Evolutionary conservation across 345 rosid genomes (phyloP).

Genomic region (Orychophragmus violaceus): DNA sequence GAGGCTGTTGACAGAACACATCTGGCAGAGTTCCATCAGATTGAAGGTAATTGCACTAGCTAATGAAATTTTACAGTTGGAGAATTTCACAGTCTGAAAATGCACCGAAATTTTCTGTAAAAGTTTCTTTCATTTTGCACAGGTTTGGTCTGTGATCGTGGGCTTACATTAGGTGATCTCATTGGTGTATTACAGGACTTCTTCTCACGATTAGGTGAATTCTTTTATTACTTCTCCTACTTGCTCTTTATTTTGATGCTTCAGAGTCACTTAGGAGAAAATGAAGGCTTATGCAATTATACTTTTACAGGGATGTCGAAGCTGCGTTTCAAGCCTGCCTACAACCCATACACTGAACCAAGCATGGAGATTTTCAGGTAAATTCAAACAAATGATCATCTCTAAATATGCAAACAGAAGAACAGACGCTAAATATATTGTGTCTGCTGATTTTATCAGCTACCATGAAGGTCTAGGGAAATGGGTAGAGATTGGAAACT

Average conservation of each 20-base stretch:
- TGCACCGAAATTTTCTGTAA: not conserved
- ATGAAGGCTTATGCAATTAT: not conserved
- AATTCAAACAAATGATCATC: not conserved
- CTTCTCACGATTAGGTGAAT: constrained; percentile 84
- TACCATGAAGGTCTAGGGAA: constrained; percentile 79
- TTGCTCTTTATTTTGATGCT: not conserved
- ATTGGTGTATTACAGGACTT: constrained; percentile 83
- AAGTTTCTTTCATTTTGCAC: constrained; percentile 27
- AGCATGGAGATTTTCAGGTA: constrained; percentile 98
- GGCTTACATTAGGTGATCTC: constrained; percentile 88
- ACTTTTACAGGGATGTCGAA: constrained; percentile 70
- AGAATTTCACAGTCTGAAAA: not conserved
- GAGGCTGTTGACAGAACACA: constrained; percentile 97
- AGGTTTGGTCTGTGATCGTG: constrained; percentile 90
- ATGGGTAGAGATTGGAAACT: constrained; percentile 97
- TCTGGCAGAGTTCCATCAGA: constrained; percentile 97
- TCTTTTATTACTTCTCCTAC: not conserved
- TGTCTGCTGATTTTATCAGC: constrained; percentile 32
- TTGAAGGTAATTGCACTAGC: constrained; percentile 62
- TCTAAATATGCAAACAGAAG: not conserved
- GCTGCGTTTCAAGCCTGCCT: constrained; percentile 85
- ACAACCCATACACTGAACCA: constrained; percentile 97
- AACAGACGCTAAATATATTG: not conserved
- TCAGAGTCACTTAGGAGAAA: not conserved
- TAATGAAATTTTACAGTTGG: not conserved